Evolutionary conservation across 495 filamentous ascomycete species (phyloP).

Genomic region (Pyrenopolyporus hunteri): DNA sequence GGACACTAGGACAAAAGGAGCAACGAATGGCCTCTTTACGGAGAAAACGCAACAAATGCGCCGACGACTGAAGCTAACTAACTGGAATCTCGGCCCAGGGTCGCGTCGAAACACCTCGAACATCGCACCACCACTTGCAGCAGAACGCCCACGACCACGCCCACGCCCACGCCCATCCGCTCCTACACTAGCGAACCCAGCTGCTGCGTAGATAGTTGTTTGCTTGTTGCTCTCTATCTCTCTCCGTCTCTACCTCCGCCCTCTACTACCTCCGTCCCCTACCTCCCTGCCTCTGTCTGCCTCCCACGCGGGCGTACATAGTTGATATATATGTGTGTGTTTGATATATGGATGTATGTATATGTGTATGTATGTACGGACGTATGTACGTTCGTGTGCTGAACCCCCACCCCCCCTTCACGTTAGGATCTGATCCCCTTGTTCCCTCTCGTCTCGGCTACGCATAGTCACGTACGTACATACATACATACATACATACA

Average conservation of each 20-base stretch:
- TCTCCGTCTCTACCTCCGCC: not conserved
- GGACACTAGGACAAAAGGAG: constrained; percentile 44
- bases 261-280: not conserved
- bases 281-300: not conserved
- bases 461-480: constrained; percentile 30
- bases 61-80: constrained; percentile 41
- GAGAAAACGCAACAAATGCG: constrained; percentile 47
- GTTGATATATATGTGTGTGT: no score
- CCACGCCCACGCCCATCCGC: constrained; percentile 32
- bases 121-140: constrained; percentile 42
- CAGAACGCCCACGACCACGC: no score
- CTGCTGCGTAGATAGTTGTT: not conserved
- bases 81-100: constrained; percentile 48
- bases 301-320: not conserved
- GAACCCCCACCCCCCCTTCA: constrained; percentile 28
- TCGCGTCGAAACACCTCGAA: constrained; percentile 49
- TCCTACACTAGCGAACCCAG: constrained; percentile 28
- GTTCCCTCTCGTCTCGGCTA: constrained; percentile 37
- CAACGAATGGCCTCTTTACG: constrained; percentile 36
- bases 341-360: not conserved
- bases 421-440: constrained; percentile 35
- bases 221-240: not conserved
- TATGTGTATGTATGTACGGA: not conserved
- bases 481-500: constrained; percentile 8
- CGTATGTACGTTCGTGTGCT: constrained; percentile 19